Evolutionary conservation across 257 asterid genomes (phyloP).

Genomic region (Euphrasia confusa): DNA sequence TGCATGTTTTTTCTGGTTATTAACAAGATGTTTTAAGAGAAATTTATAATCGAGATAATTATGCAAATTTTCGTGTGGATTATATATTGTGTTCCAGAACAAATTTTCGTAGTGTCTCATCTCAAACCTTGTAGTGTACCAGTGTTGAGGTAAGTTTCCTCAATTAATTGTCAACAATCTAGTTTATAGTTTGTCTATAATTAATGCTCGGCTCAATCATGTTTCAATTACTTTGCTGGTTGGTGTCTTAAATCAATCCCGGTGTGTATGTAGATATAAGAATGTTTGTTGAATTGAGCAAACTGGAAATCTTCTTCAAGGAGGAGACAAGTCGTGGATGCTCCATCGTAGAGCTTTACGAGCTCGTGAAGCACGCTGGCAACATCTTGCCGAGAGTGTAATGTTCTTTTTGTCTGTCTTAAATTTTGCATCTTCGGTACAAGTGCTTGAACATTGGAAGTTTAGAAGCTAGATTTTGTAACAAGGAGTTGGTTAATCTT

Average conservation of each 20-base stretch:
- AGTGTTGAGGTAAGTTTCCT: no score
- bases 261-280: constrained; percentile 78
- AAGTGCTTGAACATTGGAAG: constrained; percentile 17
- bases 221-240: constrained; percentile 12
- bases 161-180: no score
- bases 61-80: no score
- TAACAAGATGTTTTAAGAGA: no score
- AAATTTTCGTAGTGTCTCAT: no score
- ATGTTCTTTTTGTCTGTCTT: constrained; percentile 2
- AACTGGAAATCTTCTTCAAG: constrained; percentile 81
- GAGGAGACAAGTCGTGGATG: constrained; percentile 84
- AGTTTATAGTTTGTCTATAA: no score
- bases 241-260: not conserved
- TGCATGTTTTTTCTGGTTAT: no score
- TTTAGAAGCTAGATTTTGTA: constrained; percentile 18
- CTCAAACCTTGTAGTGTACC: no score
- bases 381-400: constrained; percentile 94
- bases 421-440: constrained; percentile 14
- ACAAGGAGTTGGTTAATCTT: constrained; percentile 11
- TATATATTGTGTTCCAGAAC: no score
- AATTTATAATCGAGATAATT: no score
- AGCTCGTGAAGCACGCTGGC: constrained; percentile 99
- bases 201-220: constrained; percentile 22
- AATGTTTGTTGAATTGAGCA: constrained; percentile 96
- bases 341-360: constrained; percentile 93